These are phyloP conservation scores for Rhododendron henanense DNA, from an alignment of 148 eudicot species.

Conservation along the genomic window DNA sequence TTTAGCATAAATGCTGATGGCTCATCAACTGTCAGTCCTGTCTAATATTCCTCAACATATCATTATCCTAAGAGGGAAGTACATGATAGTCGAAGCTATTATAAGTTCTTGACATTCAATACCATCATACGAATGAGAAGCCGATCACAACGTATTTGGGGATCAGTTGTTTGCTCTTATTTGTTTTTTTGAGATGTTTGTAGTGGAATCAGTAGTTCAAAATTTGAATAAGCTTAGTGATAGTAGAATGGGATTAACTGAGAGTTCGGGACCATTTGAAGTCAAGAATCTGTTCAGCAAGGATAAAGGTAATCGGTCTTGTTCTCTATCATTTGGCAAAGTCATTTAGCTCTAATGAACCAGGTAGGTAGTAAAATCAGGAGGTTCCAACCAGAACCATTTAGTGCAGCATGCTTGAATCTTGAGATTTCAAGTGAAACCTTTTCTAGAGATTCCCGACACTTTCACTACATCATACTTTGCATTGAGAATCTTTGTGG, in stretches of 20 bases:
- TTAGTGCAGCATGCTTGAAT: not conserved
- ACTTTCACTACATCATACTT: not conserved
- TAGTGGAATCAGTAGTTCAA: not conserved
- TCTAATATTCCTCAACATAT: not conserved
- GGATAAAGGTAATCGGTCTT: not conserved
- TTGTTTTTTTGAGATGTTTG: not conserved
- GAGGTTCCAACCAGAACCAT: not conserved
- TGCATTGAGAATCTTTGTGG: not conserved
- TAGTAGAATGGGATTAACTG: not conserved
- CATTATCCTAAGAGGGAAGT: not conserved
- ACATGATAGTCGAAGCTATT: not conserved
- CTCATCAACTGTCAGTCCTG: not conserved
- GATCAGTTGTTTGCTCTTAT: not conserved
- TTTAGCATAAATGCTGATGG: not conserved
- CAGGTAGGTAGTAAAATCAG: not conserved
- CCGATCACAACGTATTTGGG: not conserved
- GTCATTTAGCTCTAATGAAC: not conserved
- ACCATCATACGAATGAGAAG: not conserved
- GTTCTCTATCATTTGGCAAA: not conserved
- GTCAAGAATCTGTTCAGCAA: not conserved
- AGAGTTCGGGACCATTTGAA: not conserved
- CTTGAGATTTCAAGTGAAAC: not conserved
- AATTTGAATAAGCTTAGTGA: not conserved
- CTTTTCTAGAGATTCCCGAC: not conserved
- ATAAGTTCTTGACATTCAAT: not conserved